Evolutionary conservation across 331 rosid genomes (phyloP), one percentile per base, ranked within the genome.

Genomic region (Rosa hybrid): DNA sequence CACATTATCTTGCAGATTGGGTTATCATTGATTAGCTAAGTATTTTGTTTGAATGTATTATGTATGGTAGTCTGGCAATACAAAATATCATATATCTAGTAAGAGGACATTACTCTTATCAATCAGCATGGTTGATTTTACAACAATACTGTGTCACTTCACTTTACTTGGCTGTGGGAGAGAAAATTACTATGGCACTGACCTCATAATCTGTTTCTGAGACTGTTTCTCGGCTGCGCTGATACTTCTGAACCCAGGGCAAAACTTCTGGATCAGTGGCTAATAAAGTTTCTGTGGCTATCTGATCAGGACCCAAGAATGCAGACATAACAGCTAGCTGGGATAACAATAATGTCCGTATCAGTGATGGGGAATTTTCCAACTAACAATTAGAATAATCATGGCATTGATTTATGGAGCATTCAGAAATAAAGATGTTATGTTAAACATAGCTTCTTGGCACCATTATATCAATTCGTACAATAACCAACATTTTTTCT

Each of bases 311-410:
- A 76, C 98, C 99, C 83, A 93, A 70, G 87, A 96, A 96, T 73
- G 97, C 92, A 78, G 98, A 93, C 85, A 96, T 72, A 68, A 93
- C 99, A 75, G 98, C 99, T 62, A 96, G 84, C 98, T 96, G 88
- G 72, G 57, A 85, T 84, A 81, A 54, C 77, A 82, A 53, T 5
- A 68, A 38, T 21, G 8, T 4, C 7, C 3, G 67, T 0, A n/a
- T 59, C 16, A 59, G 34, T 34, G 0, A 27, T 27, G 2, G 38
- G 38, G 38, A 34, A 34, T 0, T 34, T 34, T 34, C 3, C 38
- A 34, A 34, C 38, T 3, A 34, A 34, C 38, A 34, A 34, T 27
- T 34, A 34, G 38, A 34, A 34, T 34, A 34, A 34, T 34, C 3
- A 34, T 34, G 38, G 38, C 4, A 34, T 34, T 34, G 38, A 34